phyloP scores from a whole-genome alignment of 2,329 filamentous ascomycete genomes.

The Alternaria tenuissima region DNA sequence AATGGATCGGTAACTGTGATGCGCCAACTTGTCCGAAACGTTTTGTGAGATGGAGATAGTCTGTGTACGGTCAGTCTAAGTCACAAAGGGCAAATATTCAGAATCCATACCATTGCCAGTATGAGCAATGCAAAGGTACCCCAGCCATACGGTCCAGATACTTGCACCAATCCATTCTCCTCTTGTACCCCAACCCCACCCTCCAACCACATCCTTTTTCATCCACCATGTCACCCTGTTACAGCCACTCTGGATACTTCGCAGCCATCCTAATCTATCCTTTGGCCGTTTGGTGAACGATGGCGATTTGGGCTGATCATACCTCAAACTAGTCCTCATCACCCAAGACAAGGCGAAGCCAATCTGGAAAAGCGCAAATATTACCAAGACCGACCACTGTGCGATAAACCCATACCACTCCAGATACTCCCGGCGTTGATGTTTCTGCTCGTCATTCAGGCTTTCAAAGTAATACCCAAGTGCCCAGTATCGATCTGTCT shows the following conservation, averaged over 20 bases:
- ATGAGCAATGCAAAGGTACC: slow-evolving; percentile 59
- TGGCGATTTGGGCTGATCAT: slow-evolving; percentile 53
- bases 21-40: slow-evolving; percentile 66
- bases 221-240: slow-evolving; percentile 54
- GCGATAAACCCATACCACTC: slow-evolving; percentile 64
- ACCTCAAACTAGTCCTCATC: slow-evolving; percentile 33
- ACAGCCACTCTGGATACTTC: slow-evolving; percentile 32
- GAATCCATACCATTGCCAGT: slow-evolving; percentile 63
- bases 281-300: slow-evolving; percentile 48
- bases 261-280: slow-evolving; percentile 35
- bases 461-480: slow-evolving; percentile 63
- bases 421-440: slow-evolving; percentile 61
- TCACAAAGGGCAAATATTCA: background rate
- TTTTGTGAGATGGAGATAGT: slow-evolving; percentile 71
- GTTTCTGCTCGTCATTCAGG: slow-evolving; percentile 59
- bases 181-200: slow-evolving; percentile 61
- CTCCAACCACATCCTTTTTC: slow-evolving; percentile 53
- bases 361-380: slow-evolving; percentile 55
- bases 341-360: slow-evolving; percentile 50
- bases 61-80: slow-evolving; percentile 44
- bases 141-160: slow-evolving; percentile 62
- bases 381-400: slow-evolving; percentile 61
- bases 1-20: slow-evolving; percentile 67
- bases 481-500: slow-evolving; percentile 37
- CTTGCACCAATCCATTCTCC: slow-evolving; percentile 59